Evolutionary conservation across 2,329 filamentous ascomycete genomes (phyloP), one percentile per base, ranked within the genome.

Genomic region (Sclerotinia trifoliorum): DNA sequence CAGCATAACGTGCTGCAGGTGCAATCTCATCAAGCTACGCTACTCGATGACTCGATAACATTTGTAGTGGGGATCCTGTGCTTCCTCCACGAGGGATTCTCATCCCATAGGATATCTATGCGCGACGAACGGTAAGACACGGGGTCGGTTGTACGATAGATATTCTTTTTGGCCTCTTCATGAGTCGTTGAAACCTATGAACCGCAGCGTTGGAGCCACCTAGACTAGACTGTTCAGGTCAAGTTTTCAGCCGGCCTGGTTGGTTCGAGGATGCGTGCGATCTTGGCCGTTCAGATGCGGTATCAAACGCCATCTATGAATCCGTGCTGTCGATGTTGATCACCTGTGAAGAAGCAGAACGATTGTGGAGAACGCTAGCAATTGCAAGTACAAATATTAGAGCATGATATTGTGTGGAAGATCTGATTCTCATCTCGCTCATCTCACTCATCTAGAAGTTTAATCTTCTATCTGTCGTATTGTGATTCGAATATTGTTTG

Each of bases 351-450:
- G 19, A 19, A 39, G 21, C 3, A 35, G 58, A 5, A 13, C n/a
- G 46, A 51, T 61, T 4, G 44, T 61, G 58, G 58, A 61, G 58
- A 61, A 29, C 32, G 60, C 44, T 62, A 51, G 26, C 5, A 39
- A 13, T 13, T 39, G 3, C 39, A 24, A 6, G 29, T 19, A 51
- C 11, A 17, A 17, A 7, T 6, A 24, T 26, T 24, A 8, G 46
- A 24, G 60, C 58, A n/a, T 62, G 58, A 51, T 62, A 13, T 35
- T 8, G 11, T 24, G 21, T 39, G 29, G 46, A 39, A 39, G 60
- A 62, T 62, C 29, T 29, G 3, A 29, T 29, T 62, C 29, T 29
- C 29, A 29, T 29, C 29, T 35, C 32, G 32, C 32, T 3, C 39
- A 57, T 57, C 55, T 17, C n/a, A 24, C 55, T 17, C n/a, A 58